These are phyloP conservation scores for Daldinia sp. DNA, from an alignment of 2,329 filamentous ascomycete genomes.

Conservation along the genomic window DNA sequence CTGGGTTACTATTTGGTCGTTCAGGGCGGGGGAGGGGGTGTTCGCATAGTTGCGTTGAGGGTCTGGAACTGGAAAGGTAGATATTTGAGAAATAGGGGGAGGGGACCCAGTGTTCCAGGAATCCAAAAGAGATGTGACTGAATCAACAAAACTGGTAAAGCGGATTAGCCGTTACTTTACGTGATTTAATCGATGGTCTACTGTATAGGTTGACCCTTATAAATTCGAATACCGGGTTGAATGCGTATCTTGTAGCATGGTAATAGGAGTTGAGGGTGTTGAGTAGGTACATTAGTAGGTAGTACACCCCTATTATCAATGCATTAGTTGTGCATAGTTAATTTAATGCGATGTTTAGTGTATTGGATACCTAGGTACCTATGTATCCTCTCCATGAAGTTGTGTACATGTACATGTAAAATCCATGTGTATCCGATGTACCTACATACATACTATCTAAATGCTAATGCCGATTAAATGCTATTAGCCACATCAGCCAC, in stretches of 20 bases:
- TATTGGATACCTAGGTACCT: too few relatives aligned
- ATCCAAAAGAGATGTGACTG: constrained; percentile 27
- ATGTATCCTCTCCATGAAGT: too few relatives aligned
- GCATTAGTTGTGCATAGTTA: too few relatives aligned
- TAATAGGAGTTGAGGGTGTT: too few relatives aligned
- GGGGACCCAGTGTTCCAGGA: constrained; percentile 22
- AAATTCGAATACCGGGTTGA: too few relatives aligned
- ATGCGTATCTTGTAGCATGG: too few relatives aligned
- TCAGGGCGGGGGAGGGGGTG: not conserved
- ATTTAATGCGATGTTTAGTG: too few relatives aligned
- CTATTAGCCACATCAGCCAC: constrained; percentile 32
- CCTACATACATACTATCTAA: not conserved
- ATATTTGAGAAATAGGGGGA: constrained; percentile 20
- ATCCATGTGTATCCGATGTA: not conserved
- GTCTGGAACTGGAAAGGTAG: constrained; percentile 9
- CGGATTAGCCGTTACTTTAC: too few relatives aligned
- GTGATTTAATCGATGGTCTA: not conserved
- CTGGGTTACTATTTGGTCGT: constrained; percentile 9
- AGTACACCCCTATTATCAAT: too few relatives aligned
- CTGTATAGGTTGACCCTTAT: not conserved
- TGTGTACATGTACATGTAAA: not conserved
- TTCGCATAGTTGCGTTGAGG: constrained; percentile 17
- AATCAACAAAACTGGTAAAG: constrained; percentile 12
- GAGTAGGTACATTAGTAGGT: too few relatives aligned
- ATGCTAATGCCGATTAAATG: not conserved